These are phyloP conservation scores for Coniochaeta sp. DNA, from an alignment of 2,329 filamentous ascomycete genomes.

Conservation along the genomic window DNA sequence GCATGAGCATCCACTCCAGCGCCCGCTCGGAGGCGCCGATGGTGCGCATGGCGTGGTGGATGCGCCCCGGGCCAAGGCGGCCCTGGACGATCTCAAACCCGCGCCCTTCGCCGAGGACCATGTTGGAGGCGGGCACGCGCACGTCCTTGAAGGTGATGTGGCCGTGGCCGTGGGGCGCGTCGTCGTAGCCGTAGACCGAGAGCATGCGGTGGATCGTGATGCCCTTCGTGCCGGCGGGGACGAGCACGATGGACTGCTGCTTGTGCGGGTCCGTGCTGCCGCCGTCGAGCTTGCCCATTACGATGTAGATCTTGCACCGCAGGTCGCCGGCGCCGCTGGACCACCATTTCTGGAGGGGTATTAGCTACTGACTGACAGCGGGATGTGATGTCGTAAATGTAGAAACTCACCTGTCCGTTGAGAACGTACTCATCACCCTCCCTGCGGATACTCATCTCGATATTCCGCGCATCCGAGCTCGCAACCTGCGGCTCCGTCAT, in stretches of 20 bases:
- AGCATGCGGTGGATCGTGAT: conserved; percentile 91
- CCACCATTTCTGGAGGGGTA: conserved; percentile 84
- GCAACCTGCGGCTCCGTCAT: conserved; percentile 92
- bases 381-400: not conserved
- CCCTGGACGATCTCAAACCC: conserved; percentile 99
- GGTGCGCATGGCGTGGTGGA: conserved; percentile 95
- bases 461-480: conserved; percentile 88
- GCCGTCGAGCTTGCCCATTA: conserved; percentile 89
- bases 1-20: conserved; percentile 89
- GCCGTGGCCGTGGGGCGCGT: conserved; percentile 93
- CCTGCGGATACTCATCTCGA: conserved; percentile 71
- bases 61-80: conserved; percentile 87
- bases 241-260: conserved; percentile 89
- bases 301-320: conserved; percentile 86
- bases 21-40: conserved; percentile 90
- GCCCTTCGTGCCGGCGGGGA: conserved; percentile 72
- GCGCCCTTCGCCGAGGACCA: conserved; percentile 86
- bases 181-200: conserved; percentile 90
- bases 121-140: conserved; percentile 73
- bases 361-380: conserved; percentile 9
- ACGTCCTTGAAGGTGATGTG: conserved; percentile 88
- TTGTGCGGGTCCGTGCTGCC: conserved; percentile 70
- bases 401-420: conserved; percentile 68
- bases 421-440: conserved; percentile 87
- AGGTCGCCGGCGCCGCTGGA: conserved; percentile 91